These are phyloP conservation scores for Petunia secreta DNA, from an alignment of 257 asterid species.

Conservation along the genomic window DNA sequence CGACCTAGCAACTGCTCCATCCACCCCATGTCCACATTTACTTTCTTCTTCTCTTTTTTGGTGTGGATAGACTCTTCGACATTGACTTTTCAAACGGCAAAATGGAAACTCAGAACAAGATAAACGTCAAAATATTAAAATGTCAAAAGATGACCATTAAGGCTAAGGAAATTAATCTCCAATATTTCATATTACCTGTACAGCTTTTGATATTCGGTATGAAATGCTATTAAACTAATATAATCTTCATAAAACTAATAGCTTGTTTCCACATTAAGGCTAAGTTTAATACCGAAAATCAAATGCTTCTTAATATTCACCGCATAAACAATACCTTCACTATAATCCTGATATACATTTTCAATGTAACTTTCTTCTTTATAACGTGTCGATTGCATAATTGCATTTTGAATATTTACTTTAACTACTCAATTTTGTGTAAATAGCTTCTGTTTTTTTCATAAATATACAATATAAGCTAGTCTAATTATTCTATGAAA, in stretches of 20 bases:
- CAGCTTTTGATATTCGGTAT: neutral
- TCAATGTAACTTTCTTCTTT: no score
- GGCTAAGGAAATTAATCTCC: neutral
- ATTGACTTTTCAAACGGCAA: neutral
- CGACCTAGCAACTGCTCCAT: neutral
- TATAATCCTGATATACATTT: no score
- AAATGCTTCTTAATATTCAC: no score
- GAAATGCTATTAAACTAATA: neutral
- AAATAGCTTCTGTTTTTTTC: no score
- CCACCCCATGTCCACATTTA: neutral
- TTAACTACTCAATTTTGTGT: no score
- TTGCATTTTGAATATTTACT: no score
- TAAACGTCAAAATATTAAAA: neutral
- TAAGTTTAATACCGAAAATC: no score
- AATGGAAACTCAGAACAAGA: neutral
- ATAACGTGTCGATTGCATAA: no score
- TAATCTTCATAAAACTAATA: no score
- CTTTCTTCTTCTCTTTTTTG: neutral
- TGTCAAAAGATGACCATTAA: neutral
- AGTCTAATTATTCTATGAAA: neutral
- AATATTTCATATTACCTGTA: neutral
- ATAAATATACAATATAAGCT: neutral
- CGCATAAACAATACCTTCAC: no score
- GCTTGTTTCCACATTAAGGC: no score
- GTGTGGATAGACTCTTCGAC: neutral